These are phyloP conservation scores for Ustilago nuda DNA, from an alignment of 1,284 basidiomycete genomes.

Conservation along the genomic window DNA sequence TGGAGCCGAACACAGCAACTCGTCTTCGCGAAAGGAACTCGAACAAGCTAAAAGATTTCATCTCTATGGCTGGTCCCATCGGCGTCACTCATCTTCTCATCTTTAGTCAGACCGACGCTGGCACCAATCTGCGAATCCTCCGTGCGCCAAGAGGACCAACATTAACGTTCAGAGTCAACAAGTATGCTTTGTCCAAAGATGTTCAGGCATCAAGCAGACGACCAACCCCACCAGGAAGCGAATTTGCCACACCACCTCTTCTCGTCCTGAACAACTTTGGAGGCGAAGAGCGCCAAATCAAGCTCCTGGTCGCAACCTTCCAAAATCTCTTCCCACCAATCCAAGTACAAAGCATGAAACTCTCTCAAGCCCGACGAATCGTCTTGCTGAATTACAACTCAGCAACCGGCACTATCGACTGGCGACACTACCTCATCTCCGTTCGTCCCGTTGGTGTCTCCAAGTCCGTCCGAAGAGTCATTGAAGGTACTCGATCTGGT, in stretches of 20 bases:
- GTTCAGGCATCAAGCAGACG: conserved; percentile 76
- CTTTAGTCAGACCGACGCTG: conserved; percentile 76
- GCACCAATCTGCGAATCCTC: conserved; percentile 82
- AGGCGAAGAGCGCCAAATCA: conserved; percentile 78
- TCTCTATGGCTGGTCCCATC: conserved; percentile 90
- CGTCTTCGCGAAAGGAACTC: conserved; percentile 86
- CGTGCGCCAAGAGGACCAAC: conserved; percentile 93
- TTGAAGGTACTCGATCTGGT: conserved; percentile 76
- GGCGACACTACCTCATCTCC: conserved; percentile 94
- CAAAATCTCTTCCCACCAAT: conserved; percentile 89
- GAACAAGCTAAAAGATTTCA: conserved; percentile 94
- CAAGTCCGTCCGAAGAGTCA: conserved; percentile 86
- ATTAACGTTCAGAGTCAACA: conserved; percentile 89
- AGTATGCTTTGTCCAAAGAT: conserved; percentile 91
- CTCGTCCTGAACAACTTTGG: conserved; percentile 77
- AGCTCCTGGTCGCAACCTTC: conserved; percentile 79
- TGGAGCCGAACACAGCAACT: conserved; percentile 98
- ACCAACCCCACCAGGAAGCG: conserved; percentile 78
- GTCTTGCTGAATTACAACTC: conserved; percentile 93
- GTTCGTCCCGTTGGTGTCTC: conserved; percentile 95
- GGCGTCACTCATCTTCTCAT: conserved; percentile 93
- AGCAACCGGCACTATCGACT: conserved; percentile 86
- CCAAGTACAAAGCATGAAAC: conserved; percentile 75
- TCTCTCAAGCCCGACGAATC: conserved; percentile 76
- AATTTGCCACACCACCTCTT: conserved; percentile 86